Conservation (phyloP, 805 yeast species). For the Saccharomycopsis malanga region DNA sequence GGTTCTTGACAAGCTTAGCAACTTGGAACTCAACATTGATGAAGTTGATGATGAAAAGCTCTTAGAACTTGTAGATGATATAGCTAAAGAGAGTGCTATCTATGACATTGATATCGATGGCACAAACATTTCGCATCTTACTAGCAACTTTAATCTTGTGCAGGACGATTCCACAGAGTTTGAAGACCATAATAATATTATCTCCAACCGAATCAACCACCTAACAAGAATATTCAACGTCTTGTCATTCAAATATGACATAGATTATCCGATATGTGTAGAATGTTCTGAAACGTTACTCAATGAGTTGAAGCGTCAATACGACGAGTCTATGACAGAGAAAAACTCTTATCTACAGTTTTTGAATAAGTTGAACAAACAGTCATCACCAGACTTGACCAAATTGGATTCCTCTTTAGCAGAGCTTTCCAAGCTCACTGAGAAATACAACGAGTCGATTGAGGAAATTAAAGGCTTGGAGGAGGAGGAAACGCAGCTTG, state of each 20-base stretch:
- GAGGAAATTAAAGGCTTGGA: conserved; percentile 38
- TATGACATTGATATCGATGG: background rate
- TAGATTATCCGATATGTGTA: conserved; percentile 81
- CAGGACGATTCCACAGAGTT: conserved; percentile 18
- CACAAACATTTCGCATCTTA: background rate
- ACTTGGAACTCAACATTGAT: conserved; percentile 9
- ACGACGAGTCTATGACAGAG: conserved; percentile 68
- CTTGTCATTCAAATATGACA: conserved; percentile 61
- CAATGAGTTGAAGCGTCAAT: conserved; percentile 57
- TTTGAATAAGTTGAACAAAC: conserved; percentile 57
- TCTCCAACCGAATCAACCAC: conserved; percentile 45
- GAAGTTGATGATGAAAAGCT: conserved; percentile 12
- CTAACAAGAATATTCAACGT: conserved; percentile 64
- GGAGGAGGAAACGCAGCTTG: conserved; percentile 36
- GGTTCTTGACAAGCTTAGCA: conserved; percentile 5
- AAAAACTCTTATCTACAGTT: conserved; percentile 73
- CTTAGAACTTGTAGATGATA: conserved; percentile 2
- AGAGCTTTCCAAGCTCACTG: conserved; percentile 24
- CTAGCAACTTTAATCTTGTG: background rate
- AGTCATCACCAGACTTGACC: conserved; percentile 24
- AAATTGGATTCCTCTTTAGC: conserved; percentile 25
- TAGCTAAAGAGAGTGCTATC: background rate
- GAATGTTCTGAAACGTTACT: conserved; percentile 72
- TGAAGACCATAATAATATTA: conserved; percentile 29
- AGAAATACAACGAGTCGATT: conserved; percentile 40